These are phyloP conservation scores for Tricholoma hemisulphureum DNA, from an alignment of 768 basidiomycete species.

Conservation along the genomic window DNA sequence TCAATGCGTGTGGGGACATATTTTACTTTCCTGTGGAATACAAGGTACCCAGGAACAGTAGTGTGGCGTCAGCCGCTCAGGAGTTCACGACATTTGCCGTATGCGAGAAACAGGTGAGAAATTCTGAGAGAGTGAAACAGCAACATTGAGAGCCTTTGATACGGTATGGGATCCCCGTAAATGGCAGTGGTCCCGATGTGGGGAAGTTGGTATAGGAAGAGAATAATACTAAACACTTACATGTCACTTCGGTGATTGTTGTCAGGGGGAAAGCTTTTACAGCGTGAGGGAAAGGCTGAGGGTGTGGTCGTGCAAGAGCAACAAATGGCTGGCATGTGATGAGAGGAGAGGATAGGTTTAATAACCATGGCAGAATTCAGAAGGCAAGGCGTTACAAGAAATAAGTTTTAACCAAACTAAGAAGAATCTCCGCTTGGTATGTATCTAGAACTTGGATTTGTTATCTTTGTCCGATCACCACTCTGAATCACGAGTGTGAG, in stretches of 20 bases:
- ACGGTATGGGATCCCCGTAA: not conserved
- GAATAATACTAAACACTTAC: not conserved
- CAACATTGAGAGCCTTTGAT: not conserved
- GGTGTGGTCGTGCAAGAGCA: not conserved
- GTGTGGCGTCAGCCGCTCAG: constrained; percentile 2
- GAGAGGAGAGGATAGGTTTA: not conserved
- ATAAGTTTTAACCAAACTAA: not conserved
- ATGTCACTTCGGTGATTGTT: not conserved
- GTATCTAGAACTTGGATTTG: not conserved
- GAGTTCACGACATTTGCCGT: not conserved
- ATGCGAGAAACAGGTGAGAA: not conserved
- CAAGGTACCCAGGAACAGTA: not conserved
- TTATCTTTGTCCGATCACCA: constrained; percentile 4
- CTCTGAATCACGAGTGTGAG: not conserved
- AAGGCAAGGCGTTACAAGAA: not conserved
- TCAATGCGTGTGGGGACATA: not conserved
- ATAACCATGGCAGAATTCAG: constrained; percentile 1
- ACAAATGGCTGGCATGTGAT: not conserved
- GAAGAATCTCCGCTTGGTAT: constrained; percentile 7
- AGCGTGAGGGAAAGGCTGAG: not conserved
- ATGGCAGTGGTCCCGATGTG: not conserved
- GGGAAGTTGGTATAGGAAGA: not conserved
- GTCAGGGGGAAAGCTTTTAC: not conserved
- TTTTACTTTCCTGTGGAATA: not conserved
- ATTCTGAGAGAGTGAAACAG: not conserved